These are phyloP conservation scores for Taphrina flavorubra DNA, from an alignment of 1,139 yeast species.

Conservation along the genomic window DNA sequence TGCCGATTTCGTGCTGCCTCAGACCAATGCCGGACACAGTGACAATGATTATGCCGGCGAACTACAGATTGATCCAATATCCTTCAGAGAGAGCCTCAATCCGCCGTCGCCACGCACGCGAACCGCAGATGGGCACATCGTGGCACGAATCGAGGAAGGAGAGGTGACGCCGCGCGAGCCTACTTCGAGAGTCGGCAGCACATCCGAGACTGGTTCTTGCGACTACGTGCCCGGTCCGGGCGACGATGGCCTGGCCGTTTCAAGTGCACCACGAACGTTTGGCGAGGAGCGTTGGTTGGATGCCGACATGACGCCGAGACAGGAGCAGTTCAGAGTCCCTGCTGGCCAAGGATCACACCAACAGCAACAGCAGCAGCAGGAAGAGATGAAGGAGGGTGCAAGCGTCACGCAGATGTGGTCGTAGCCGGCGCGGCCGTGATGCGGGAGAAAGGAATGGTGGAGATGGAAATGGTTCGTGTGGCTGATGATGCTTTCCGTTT, in stretches of 20 bases:
- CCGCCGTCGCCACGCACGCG: constrained; percentile 15
- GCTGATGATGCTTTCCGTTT: too few relatives aligned
- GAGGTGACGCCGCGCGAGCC: constrained; percentile 4
- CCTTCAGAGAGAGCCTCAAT: constrained; percentile 8
- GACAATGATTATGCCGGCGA: not conserved
- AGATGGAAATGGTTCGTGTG: not conserved
- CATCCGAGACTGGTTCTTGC: constrained; percentile 7
- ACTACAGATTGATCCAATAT: constrained; percentile 3
- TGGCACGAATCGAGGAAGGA: not conserved
- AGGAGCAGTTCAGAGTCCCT: constrained; percentile 4
- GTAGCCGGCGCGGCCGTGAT: not conserved
- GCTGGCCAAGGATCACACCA: too few relatives aligned
- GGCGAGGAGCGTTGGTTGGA: constrained; percentile 16
- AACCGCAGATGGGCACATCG: not conserved
- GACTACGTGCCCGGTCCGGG: constrained; percentile 15
- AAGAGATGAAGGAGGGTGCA: constrained; percentile 13
- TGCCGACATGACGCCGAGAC: constrained; percentile 13
- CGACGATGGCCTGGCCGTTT: not conserved
- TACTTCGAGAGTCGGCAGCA: not conserved
- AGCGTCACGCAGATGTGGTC: constrained; percentile 16
- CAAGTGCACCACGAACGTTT: not conserved
- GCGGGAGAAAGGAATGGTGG: not conserved
- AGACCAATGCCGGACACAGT: not conserved
- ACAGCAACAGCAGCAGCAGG: not conserved
- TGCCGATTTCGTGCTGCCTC: not conserved